Evolutionary conservation across 192 early-diverging fungal genomes (phyloP), one percentile per base, ranked within the genome.

Genomic region (Umbelopsis sp.): DNA sequence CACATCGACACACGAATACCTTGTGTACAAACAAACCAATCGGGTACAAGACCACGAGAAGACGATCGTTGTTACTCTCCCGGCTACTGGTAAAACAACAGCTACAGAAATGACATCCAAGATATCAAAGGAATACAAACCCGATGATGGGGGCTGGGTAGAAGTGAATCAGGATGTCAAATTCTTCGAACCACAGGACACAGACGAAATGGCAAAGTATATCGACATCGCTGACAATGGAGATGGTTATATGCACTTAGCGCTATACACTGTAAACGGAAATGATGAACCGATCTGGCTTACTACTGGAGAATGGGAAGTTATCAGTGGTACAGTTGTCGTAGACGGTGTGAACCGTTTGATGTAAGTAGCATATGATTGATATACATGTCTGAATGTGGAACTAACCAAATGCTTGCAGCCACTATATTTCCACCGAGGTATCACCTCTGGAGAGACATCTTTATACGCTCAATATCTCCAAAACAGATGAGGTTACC

Each of bases 11-110:
- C 81, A 88, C 49, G 79, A 82, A 32, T 56, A 77, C 4, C 74
- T 99, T 52, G 59, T 97, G 24, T 91, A 94, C 34, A 84, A 92
- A 62, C 85, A 86, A 29, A 93, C 94, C 79, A 99, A 99, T 73
- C 83, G 97, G 20, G 90, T 98, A 22, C 97, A 99, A 71, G 94
- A 96, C 76, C 84, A 88, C 4, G 83, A 90, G 71, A 83, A 88
- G 21, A 76, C 94, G 34, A 93, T 89, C 62, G 56, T 95, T 29
- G 87, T 90, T 4, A 76, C 62, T 25, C 26, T 62, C 11, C 56
- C 56, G 8, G 12, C 56, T 31, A 34, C 26, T 16, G 56, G 56
- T 62, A 62, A 29, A 62, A 49, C 47, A 21, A 49, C 47, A n/a
- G 71, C 84, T 1, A 73, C 80, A 8, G 77, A 77, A 12, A 56